These are phyloP conservation scores for Tieghemostelium lacteum DNA, from an alignment of 78 protist genomes.

Conservation along the genomic window DNA sequence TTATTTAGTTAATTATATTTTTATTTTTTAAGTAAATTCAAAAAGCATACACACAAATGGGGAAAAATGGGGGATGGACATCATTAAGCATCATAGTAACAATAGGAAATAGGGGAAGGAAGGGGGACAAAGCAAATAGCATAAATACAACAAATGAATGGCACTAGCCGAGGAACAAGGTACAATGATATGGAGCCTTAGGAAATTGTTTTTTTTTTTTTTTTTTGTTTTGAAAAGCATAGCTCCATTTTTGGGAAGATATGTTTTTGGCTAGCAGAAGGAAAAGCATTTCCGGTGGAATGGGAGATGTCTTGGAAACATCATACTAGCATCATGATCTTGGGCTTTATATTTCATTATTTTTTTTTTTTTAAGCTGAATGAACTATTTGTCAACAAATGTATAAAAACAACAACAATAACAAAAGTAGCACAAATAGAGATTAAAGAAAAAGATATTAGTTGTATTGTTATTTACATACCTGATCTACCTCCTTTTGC, in stretches of 20 bases:
- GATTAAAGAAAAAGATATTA: background rate
- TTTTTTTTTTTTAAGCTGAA: too few relatives aligned
- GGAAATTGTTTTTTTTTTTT: too few relatives aligned
- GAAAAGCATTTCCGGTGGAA: too few relatives aligned
- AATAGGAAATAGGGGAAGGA: background rate
- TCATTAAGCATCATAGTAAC: too few relatives aligned
- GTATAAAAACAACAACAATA: too few relatives aligned
- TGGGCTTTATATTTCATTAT: too few relatives aligned
- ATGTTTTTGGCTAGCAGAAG: too few relatives aligned
- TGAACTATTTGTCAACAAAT: too few relatives aligned
- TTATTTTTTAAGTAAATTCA: background rate
- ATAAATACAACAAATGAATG: background rate
- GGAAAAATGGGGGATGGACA: background rate
- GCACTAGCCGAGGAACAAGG: background rate
- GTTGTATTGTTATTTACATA: constrained; percentile 1
- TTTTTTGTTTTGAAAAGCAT: too few relatives aligned
- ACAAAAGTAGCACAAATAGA: background rate
- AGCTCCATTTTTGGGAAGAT: too few relatives aligned
- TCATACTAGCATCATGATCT: too few relatives aligned
- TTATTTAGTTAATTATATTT: background rate
- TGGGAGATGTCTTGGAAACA: too few relatives aligned
- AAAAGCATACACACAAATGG: background rate
- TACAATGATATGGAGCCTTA: background rate
- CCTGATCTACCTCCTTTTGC: constrained; percentile 63
- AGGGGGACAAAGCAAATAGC: background rate